These are phyloP conservation scores for Populus hybrid DNA, from an alignment of 441 rosid species.

Conservation along the genomic window DNA sequence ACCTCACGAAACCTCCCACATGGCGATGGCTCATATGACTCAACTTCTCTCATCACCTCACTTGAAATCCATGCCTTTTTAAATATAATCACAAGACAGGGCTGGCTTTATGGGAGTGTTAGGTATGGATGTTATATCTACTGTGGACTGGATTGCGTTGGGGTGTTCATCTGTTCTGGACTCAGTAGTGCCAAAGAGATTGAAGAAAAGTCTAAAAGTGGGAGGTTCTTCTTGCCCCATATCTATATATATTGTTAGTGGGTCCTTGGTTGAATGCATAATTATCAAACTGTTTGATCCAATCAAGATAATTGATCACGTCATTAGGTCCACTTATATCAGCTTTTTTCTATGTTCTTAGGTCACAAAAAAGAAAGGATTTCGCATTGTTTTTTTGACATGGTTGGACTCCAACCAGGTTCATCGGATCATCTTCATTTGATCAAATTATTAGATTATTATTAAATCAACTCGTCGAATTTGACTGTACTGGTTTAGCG, in stretches of 20 bases:
- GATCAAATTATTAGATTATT: not conserved
- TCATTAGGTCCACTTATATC: not conserved
- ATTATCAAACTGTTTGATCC: not conserved
- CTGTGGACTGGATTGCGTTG: conserved; percentile 8
- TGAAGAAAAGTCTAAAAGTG: not conserved
- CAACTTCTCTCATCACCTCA: not conserved
- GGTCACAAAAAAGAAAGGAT: not conserved
- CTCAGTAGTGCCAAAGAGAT: not conserved
- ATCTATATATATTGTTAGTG: not conserved
- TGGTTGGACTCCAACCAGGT: not conserved
- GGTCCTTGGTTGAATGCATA: not conserved
- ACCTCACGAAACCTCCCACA: conserved; percentile 34
- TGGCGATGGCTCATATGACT: not conserved
- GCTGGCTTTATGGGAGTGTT: conserved; percentile 2
- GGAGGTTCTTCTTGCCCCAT: not conserved
- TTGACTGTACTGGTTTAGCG: no score
- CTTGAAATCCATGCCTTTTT: not conserved
- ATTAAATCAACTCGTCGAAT: no score
- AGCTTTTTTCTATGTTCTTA: not conserved
- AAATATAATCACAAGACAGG: not conserved
- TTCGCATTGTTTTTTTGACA: not conserved
- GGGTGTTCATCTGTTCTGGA: not conserved
- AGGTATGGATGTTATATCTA: conserved; percentile 39
- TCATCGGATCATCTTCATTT: not conserved
- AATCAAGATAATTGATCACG: not conserved